Conservation (phyloP, 495 filamentous ascomycete genomes). For the Aspergillus ellipticus region DNA sequence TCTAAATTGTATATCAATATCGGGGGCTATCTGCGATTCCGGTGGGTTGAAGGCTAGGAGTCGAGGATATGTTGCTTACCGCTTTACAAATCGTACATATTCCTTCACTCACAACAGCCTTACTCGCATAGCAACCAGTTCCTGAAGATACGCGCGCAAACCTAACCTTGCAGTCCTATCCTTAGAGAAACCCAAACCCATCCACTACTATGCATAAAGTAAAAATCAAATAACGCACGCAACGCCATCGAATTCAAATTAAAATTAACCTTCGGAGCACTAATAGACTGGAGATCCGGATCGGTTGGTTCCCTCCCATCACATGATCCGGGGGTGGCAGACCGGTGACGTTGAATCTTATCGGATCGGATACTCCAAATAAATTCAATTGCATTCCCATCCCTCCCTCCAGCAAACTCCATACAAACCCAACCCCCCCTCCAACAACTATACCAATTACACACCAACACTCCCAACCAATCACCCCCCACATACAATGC, state of each 20-base stretch:
- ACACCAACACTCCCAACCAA: not conserved
- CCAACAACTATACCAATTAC: slow-evolving; percentile 3
- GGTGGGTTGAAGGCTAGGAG: not conserved
- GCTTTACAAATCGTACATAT: not conserved
- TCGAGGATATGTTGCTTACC: not conserved
- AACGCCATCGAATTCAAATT: not conserved
- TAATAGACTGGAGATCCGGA: not conserved
- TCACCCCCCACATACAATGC: not conserved
- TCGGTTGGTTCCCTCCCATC: not conserved
- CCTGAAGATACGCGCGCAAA: not conserved
- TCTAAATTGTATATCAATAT: not conserved
- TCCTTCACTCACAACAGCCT: not conserved
- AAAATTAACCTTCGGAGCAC: not conserved
- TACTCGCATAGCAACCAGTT: not conserved
- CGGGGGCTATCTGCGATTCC: not conserved
- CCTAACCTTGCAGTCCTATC: not conserved
- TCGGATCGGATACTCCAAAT: not conserved
- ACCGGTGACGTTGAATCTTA: slow-evolving; percentile 7
- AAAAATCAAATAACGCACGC: not conserved
- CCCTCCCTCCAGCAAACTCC: not conserved
- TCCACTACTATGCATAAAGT: not conserved
- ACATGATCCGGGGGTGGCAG: slow-evolving; percentile 9
- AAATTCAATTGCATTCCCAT: not conserved
- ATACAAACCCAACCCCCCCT: not conserved
- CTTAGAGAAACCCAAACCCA: not conserved